Evolutionary conservation across 2,329 filamentous ascomycete genomes (phyloP).

Genomic region (Aspergillus piperis): DNA sequence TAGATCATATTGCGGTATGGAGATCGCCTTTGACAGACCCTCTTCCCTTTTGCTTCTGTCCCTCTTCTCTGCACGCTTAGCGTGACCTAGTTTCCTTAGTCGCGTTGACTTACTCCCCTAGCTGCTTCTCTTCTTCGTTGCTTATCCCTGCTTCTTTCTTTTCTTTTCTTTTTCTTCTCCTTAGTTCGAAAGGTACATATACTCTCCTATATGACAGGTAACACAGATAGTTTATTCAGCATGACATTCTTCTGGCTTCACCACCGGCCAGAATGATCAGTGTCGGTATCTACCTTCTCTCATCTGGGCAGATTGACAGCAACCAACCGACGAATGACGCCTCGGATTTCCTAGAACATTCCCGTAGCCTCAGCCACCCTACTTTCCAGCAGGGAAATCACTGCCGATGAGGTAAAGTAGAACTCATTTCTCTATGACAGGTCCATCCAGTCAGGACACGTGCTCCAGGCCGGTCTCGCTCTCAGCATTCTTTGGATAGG

Average conservation of each 20-base stretch:
- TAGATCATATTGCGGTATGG: slow-evolving; percentile 7
- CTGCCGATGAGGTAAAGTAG: neutral
- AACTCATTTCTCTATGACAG: neutral
- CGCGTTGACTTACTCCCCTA: neutral
- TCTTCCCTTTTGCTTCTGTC: neutral
- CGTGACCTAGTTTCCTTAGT: neutral
- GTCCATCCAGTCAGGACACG: neutral
- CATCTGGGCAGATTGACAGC: neutral
- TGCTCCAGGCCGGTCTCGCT: neutral
- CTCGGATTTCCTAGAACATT: neutral
- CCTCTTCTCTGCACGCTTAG: slow-evolving; percentile 4
- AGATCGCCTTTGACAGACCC: slow-evolving; percentile 2
- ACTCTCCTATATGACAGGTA: neutral
- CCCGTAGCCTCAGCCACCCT: neutral
- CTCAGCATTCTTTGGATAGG: neutral
- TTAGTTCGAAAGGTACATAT: neutral
- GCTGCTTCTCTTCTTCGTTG: neutral
- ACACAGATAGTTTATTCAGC: neutral
- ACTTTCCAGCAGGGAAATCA: neutral
- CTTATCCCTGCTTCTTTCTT: too few relatives aligned
- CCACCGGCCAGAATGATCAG: neutral
- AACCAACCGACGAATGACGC: neutral
- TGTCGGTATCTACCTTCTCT: neutral
- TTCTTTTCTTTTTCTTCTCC: neutral
- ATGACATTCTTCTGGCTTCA: neutral